Percentiles rank a stretch among this genome's conserved stretches.
phyloP scores from a whole-genome alignment of 2,329 filamentous ascomycete genomes.

The Chaetomiaceae sp. region DNA sequence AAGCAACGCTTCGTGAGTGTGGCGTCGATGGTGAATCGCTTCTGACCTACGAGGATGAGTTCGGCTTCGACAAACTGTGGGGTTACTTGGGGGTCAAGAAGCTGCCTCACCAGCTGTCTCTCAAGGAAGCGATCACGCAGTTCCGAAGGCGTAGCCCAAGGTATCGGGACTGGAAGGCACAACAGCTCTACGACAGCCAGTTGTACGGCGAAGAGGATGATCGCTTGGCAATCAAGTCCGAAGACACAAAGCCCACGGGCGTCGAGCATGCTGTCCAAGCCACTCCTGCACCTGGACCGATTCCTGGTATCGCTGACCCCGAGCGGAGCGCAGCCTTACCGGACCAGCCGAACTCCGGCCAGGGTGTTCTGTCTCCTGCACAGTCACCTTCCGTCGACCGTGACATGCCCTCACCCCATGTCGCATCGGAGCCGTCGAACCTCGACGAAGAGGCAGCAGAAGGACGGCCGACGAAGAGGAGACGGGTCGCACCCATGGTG shows the following conservation, averaged over 20 bases:
- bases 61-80: conserved; percentile 43
- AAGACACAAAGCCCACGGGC: conserved; percentile 20
- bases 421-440: not conserved
- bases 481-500: conserved; percentile 27
- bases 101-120: conserved; percentile 52
- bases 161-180: conserved; percentile 39
- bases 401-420: not conserved
- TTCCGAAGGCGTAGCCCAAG: conserved; percentile 50
- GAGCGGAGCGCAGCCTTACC: not conserved
- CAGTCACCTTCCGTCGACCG: conserved; percentile 9
- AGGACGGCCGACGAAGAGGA: conserved; percentile 29
- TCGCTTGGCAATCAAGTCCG: conserved; percentile 25
- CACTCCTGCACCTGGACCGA: not conserved
- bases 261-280: not conserved
- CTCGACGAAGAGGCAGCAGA: not conserved
- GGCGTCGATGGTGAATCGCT: conserved; percentile 63
- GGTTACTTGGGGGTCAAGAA: conserved; percentile 53
- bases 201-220: not conserved
- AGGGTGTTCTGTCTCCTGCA: conserved; percentile 16
- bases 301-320: not conserved
- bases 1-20: conserved; percentile 53
- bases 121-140: conserved; percentile 54
- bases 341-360: not conserved
- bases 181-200: conserved; percentile 5
- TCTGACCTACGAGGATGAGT: conserved; percentile 51